phyloP scores from a whole-genome alignment of 352 stramenopile species.

The Globisporangium acanthophoron region DNA sequence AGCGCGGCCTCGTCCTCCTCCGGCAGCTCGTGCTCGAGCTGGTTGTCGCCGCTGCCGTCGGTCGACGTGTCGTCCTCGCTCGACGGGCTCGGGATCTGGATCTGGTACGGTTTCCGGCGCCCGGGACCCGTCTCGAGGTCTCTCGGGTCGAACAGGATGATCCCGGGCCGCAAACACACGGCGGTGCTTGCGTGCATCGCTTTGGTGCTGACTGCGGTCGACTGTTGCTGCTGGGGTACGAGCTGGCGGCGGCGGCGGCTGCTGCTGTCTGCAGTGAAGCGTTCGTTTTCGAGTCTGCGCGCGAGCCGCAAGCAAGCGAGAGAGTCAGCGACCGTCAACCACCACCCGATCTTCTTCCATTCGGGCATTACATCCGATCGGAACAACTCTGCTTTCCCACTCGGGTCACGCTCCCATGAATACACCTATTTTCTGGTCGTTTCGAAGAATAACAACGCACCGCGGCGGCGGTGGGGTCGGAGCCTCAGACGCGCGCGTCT shows the following conservation, averaged over 20 bases:
- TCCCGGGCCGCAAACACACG: conserved; percentile 17
- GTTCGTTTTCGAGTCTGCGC: neutral
- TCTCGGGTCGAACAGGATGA: conserved; percentile 52
- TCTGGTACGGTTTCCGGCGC: conserved; percentile 1
- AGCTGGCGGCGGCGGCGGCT: neutral
- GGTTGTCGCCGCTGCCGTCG: conserved; percentile 14
- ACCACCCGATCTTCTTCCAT: too few species aligned
- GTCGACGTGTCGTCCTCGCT: conserved; percentile 11
- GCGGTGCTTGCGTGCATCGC: conserved; percentile 5
- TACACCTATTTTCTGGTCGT: too few species aligned
- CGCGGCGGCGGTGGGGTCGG: neutral
- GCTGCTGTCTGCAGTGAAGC: neutral
- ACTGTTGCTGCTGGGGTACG: conserved; percentile 2
- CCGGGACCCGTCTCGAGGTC: conserved; percentile 19
- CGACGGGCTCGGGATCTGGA: conserved; percentile 12
- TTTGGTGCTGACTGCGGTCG: neutral
- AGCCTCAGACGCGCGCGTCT: neutral
- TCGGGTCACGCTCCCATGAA: neutral
- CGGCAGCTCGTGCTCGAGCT: conserved; percentile 15
- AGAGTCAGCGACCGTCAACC: neutral
- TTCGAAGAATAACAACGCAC: neutral
- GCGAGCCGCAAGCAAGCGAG: neutral
- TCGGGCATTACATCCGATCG: neutral
- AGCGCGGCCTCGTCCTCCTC: conserved; percentile 5
- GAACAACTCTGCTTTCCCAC: neutral